Evolutionary conservation across 345 rosid genomes (phyloP).

Genomic region (Lepidium didymum): DNA sequence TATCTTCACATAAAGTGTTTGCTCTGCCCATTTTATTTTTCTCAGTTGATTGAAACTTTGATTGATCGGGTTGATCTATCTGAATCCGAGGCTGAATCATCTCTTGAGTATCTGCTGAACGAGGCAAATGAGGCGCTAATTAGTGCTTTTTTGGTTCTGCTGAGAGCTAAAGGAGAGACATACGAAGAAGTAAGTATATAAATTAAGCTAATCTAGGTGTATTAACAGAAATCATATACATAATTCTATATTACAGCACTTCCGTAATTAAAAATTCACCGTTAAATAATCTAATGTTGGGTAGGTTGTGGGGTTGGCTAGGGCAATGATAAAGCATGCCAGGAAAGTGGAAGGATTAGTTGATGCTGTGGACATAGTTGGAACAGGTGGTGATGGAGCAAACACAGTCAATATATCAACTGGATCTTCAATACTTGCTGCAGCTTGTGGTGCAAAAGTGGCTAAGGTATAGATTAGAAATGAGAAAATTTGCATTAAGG

Average conservation of each 20-base stretch:
- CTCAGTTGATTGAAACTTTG: slow-evolving; percentile 60
- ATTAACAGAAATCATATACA: background rate
- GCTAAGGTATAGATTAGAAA: slow-evolving; percentile 53
- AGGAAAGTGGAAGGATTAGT: slow-evolving; percentile 70
- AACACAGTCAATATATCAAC: slow-evolving; percentile 94
- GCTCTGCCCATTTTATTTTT: background rate
- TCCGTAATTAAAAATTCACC: background rate
- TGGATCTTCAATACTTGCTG: slow-evolving; percentile 87
- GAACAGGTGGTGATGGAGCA: slow-evolving; percentile 96
- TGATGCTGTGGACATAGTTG: slow-evolving; percentile 80
- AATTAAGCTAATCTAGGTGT: background rate
- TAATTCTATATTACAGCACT: background rate
- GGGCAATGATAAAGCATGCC: slow-evolving; percentile 74
- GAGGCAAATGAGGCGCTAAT: slow-evolving; percentile 62
- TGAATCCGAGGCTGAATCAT: slow-evolving; percentile 67
- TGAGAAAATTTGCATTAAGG: background rate
- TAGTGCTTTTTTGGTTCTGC: slow-evolving; percentile 79
- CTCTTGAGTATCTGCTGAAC: slow-evolving; percentile 53
- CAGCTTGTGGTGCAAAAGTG: slow-evolving; percentile 94
- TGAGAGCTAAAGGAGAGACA: slow-evolving; percentile 97
- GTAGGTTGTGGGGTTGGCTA: slow-evolving; percentile 83
- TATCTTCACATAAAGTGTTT: background rate
- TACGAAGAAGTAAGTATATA: slow-evolving; percentile 61
- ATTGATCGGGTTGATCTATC: slow-evolving; percentile 61
- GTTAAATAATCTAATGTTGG: background rate